Percentiles rank a stretch among this genome's conserved stretches.
These are phyloP conservation scores for Penicillium verrucosum DNA, from an alignment of 2,329 filamentous ascomycete species.

Conservation along the genomic window DNA sequence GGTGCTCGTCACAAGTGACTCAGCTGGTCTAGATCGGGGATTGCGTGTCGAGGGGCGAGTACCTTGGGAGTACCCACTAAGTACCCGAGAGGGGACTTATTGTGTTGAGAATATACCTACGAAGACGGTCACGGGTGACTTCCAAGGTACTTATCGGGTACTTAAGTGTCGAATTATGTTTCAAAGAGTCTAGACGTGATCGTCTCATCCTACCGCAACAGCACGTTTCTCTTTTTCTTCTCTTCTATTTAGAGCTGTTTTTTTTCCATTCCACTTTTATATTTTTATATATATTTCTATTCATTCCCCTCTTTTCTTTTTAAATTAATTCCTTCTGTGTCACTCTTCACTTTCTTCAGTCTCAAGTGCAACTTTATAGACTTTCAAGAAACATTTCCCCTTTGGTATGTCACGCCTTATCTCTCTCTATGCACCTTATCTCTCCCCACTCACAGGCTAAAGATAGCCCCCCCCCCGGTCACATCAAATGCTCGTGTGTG, in stretches of 20 bases:
- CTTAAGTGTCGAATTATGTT: neutral
- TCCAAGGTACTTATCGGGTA: neutral
- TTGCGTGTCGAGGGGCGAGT: constrained; percentile 2
- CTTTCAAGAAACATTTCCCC: neutral
- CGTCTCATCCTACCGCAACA: constrained; percentile 10
- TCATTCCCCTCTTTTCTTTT: neutral
- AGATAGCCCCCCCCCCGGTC: constrained; percentile 19
- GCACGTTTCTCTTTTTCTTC: constrained; percentile 4
- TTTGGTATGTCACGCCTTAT: constrained; percentile 19
- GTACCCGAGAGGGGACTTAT: neutral
- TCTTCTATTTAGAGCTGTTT: neutral
- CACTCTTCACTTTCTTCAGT: neutral
- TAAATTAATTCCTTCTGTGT: neutral
- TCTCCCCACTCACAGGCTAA: constrained; percentile 22
- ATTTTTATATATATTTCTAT: neutral
- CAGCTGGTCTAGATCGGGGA: constrained; percentile 7
- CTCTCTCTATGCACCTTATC: constrained; percentile 21
- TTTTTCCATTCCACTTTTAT: neutral
- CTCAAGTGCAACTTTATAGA: neutral
- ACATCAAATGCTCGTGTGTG: neutral
- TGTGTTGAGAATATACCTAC: too few species aligned
- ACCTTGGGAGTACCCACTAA: neutral
- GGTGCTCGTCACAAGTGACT: constrained; percentile 5
- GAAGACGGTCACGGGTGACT: neutral
- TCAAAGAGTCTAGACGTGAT: constrained; percentile 10